Evolutionary conservation across 257 asterid species (phyloP).

Genomic region (Solanum paucissectum): DNA sequence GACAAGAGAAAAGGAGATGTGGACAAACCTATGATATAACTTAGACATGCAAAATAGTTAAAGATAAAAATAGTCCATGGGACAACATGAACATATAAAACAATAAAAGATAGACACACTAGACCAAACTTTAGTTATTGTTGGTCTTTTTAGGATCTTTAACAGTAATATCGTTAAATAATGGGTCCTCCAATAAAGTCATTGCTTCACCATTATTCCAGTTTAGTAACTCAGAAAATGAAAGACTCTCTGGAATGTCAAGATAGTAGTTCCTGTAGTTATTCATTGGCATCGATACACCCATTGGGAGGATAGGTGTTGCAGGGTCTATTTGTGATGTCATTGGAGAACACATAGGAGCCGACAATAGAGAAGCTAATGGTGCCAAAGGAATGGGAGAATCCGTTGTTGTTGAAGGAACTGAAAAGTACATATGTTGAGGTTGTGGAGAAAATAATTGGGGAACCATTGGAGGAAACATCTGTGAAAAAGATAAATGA

Average conservation of each 20-base stretch:
- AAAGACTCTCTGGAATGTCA: neutral
- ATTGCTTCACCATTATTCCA: neutral
- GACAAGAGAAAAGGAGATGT: neutral
- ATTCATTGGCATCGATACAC: neutral
- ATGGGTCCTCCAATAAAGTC: neutral
- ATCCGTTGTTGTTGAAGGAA: no score
- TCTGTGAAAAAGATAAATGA: no score
- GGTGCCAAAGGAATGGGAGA: no score
- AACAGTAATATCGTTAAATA: neutral
- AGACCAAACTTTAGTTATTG: neutral
- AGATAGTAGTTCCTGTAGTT: neutral
- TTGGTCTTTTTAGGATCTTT: neutral
- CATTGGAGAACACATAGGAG: neutral
- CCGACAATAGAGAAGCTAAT: neutral
- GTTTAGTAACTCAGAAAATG: neutral
- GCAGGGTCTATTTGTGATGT: neutral
- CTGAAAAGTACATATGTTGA: no score
- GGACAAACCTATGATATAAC: neutral
- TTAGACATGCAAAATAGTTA: neutral
- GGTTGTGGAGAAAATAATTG: no score
- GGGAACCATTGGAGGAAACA: no score
- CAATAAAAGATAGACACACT: neutral
- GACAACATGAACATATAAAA: neutral
- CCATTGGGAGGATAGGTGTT: neutral
- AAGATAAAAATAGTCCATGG: neutral